Evolutionary conservation across 108 stramenopile genomes (phyloP), one percentile per base, ranked within the genome.

Genomic region (Schizochytrium sp.): DNA sequence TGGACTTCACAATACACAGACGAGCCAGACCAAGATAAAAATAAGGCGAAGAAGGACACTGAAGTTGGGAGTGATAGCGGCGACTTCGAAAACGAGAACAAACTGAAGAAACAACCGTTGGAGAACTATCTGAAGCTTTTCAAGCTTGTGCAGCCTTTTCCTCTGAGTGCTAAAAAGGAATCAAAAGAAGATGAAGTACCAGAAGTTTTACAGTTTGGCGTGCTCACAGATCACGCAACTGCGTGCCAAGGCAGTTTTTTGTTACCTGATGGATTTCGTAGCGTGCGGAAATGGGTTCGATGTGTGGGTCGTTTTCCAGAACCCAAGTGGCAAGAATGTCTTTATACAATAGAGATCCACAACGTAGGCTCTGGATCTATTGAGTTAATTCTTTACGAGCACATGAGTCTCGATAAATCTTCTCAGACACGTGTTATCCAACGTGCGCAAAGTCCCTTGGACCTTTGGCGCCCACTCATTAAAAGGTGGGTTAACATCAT

Each of bases 211-310:
- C 64, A 15, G 7, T 5, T 69, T 15, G 64, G 64, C 10, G 40
- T 13, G 10, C 28, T 69, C 42, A 69, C 64, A 38, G 42, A 44
- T 7, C 64, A 69, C 64, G 44, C 40, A 15, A 69, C 42, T 0
- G 64, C 64, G 19, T 69, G 64, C 64, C 64, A 69, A 38, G 64
- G 44, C 64, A 44, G 64, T 7, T 44, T 69, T 15, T 44, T 69
- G 10, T 13, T 69, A 10, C 64, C 64, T 10, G 64, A 38, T 13
- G 64, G 64, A 8, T 69, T 69, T 3, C 42, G 8, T 28, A 44
- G 42, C 42, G 42, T 44, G 8, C 64, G 64, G 2, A 38, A 69
- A 38, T 69, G 40, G 40, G 64, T 69, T 15, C 64, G 64, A 1
- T 38, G 12, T 8, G 15, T 8, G 1, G 64, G 64, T 7, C 42